Base-by-base conservation (phyloP, 2,329 filamentous ascomycete genomes). In the Didymella keratinophila region DNA sequence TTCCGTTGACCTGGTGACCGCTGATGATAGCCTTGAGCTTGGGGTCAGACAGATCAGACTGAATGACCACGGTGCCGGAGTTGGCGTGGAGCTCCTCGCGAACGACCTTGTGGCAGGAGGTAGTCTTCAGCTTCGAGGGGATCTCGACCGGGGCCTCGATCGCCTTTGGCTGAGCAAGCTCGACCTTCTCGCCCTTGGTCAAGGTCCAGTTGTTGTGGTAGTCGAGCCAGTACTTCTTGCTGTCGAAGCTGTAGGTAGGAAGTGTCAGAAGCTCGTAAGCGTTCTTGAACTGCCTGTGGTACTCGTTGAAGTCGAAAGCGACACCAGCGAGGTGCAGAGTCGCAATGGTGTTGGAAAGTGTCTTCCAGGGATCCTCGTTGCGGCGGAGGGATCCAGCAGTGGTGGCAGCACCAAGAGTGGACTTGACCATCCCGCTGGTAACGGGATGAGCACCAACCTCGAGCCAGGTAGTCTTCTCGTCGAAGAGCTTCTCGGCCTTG, bases 381-480 rank as follows among this genome's bases (percentile, higher is more conserved):
- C 87, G 85, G 30, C 86, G 86, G 11, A 91, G 79, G 2, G 88
- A 87, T 2, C 87, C 82, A 11, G 85, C 81, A 14, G 84, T 83
- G 39, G 83, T 80, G 25, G 83, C 84, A 10, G 81, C 75, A 25
- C 83, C 84, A 52, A 90, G 82, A 4, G 84, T 86, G 16, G 85
- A 83, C 78, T 88, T 89, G 63, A 91, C 83, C 83, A 92, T 87
- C 58, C 84, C 84, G 43, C 83, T 82, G 74, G 86, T 89, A 14
- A 92, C 84, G 0, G 89, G 88, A 68, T 91, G 87, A 36, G 89
- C 89, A n/a, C 90, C 90, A 62, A 92, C 78, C 73, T 93, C 90
- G 55, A 93, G 79, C 85, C 86, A 92, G 28, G 87, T 82, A 6
- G 88, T 89, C 76, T 87, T 86, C 62, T 87, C 85, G 61, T 88